Evolutionary conservation across 2,329 filamentous ascomycete species (phyloP).

Genomic region (Apiospora kogelbergensis): DNA sequence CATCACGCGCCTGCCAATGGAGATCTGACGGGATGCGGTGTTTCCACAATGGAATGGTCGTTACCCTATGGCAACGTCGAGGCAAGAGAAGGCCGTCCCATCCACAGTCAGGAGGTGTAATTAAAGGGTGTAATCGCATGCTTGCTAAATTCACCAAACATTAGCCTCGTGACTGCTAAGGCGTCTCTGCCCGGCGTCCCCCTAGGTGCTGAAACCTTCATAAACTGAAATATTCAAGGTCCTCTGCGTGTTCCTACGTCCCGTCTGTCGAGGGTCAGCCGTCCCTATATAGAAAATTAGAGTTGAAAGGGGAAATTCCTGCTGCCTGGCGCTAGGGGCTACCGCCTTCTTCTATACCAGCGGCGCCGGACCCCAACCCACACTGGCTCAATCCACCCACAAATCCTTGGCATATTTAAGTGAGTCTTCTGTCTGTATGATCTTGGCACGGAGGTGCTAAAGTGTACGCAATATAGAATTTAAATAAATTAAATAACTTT

Average conservation of each 20-base stretch:
- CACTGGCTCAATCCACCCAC: not conserved
- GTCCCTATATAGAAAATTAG: not conserved
- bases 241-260: not conserved
- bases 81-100: not conserved
- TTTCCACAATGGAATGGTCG: not conserved
- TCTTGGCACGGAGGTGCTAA: no score
- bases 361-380: not conserved
- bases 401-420: no score
- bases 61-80: not conserved
- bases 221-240: not conserved
- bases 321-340: not conserved
- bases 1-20: not conserved
- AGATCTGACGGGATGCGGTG: not conserved
- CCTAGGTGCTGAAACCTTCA: not conserved
- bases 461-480: no score
- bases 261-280: not conserved
- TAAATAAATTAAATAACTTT: no score
- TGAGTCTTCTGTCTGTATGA: no score
- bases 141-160: not conserved
- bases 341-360: not conserved
- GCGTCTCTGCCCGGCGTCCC: not conserved
- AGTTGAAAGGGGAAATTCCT: not conserved
- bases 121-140: not conserved
- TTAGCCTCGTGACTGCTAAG: not conserved
- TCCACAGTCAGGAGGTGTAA: not conserved